Conservation (phyloP, 805 yeast genomes). For the Saturnispora quitensis region DNA sequence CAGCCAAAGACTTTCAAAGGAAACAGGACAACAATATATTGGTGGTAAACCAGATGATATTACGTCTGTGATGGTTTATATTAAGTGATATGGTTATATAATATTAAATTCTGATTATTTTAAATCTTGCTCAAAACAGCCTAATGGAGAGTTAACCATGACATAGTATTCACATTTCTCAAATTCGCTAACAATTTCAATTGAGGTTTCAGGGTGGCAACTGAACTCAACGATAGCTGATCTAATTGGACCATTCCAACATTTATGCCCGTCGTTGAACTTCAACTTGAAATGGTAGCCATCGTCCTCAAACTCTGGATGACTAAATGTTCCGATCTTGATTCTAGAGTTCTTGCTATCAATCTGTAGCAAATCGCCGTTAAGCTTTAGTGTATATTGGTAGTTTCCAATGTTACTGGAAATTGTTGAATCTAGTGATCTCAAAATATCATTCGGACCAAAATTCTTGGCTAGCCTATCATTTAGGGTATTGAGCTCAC, state of each 20-base stretch:
- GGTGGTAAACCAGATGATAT: constrained; percentile 98
- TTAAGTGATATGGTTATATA: constrained; percentile 23
- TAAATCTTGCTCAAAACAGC: constrained; percentile 26
- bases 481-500: constrained; percentile 11
- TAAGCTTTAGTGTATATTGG: constrained; percentile 53
- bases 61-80: constrained; percentile 68
- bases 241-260: constrained; percentile 94
- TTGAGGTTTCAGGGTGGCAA: constrained; percentile 53
- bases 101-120: background rate
- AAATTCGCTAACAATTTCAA: constrained; percentile 73
- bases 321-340: constrained; percentile 39
- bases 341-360: constrained; percentile 37
- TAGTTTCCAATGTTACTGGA: constrained; percentile 55
- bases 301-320: constrained; percentile 11
- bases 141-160: constrained; percentile 37
- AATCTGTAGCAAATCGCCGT: constrained; percentile 48
- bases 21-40: constrained; percentile 58
- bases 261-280: constrained; percentile 59
- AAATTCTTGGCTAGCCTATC: constrained; percentile 23
- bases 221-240: constrained; percentile 51
- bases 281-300: constrained; percentile 13
- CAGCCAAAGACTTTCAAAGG: constrained; percentile 61
- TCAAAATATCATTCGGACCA: constrained; percentile 58
- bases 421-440: constrained; percentile 44
- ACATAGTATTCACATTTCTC: constrained; percentile 77